Evolutionary conservation across 176 grass and related monocot genomes (phyloP).

Genomic region (Puccinellia tenuiflora): DNA sequence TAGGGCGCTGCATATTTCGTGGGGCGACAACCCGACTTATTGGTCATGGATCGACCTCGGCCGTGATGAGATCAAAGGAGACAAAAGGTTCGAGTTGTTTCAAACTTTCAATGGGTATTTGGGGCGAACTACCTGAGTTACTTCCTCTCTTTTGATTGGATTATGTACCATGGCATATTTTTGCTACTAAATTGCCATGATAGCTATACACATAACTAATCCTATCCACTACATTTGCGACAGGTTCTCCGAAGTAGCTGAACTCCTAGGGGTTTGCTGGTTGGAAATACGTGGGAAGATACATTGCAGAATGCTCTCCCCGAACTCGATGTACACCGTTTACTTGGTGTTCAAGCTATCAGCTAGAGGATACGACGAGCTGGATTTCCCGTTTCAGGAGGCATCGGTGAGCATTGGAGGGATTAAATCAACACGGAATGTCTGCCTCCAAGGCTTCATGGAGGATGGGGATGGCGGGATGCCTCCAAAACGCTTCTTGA

Average conservation of each 20-base stretch:
- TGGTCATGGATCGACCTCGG: background rate
- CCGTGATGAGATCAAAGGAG: background rate
- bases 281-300: conserved; percentile 39
- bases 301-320: conserved; percentile 26
- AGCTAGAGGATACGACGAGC: background rate
- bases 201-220: background rate
- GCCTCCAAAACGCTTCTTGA: background rate
- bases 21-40: background rate
- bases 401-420: conserved; percentile 3
- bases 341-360: conserved; percentile 52
- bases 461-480: background rate
- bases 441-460: conserved; percentile 11
- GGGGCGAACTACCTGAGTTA: no score
- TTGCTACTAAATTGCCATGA: background rate
- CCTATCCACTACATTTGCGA: background rate
- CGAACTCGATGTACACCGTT: conserved; percentile 23
- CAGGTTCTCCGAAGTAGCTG: background rate
- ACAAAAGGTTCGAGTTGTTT: background rate
- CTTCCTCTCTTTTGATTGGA: no score
- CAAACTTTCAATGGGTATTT: no score
- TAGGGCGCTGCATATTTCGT: conserved; percentile 29
- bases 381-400: conserved; percentile 8
- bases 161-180: no score
- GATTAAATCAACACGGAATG: background rate
- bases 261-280: background rate